Evolutionary conservation across 2,329 filamentous ascomycete genomes (phyloP), one percentile per base, ranked within the genome.

Genomic region (Diaporthe ilicicola): DNA sequence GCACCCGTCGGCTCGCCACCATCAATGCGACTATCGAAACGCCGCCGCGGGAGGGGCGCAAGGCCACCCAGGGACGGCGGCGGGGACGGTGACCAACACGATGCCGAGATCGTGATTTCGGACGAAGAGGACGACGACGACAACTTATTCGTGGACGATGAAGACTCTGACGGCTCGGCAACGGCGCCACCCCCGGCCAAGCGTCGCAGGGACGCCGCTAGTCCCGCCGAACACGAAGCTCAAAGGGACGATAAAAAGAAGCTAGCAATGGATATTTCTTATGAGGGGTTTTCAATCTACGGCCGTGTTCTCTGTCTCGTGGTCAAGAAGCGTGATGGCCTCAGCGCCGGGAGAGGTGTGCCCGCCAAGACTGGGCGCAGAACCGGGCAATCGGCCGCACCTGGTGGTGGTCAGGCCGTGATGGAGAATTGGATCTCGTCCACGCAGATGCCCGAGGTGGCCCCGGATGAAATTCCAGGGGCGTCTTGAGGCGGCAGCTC

Each of bases 221-320:
- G 72, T 39, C 76, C 69, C 42, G 74, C 67, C 10, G 79, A 78
- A 59, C 74, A 51, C 66, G 77, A 77, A 61, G 73, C 56, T 77
- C 82, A 78, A 22, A 79, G 80, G 12, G 90, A 93, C 70, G 93
- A 97, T 77, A 97, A 98, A 83, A 98, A 99, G 85, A 98, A 98
- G 81, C 83, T 97, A 76, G 89, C 88, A 24, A 89, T 98, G 84
- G 91, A 92, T 73, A 96, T 95, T 32, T 91, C 91, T 17, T 99
- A 98, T 82, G 94, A 98, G 77, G 95, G 96, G 10, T 98, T 98
- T 82, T 93, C 92, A 76, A 98, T 99, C 78, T 97, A 97, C 82
- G 94, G 96, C 13, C 92, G 94, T 75, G 94, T 97, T 56, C 85
- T 99, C 32, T 98, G 95, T 81, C 86, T 99, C 71, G 92, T 99